phyloP scores from a whole-genome alignment of 2,329 filamentous ascomycete species.

The Furcasterigmium sp. region DNA sequence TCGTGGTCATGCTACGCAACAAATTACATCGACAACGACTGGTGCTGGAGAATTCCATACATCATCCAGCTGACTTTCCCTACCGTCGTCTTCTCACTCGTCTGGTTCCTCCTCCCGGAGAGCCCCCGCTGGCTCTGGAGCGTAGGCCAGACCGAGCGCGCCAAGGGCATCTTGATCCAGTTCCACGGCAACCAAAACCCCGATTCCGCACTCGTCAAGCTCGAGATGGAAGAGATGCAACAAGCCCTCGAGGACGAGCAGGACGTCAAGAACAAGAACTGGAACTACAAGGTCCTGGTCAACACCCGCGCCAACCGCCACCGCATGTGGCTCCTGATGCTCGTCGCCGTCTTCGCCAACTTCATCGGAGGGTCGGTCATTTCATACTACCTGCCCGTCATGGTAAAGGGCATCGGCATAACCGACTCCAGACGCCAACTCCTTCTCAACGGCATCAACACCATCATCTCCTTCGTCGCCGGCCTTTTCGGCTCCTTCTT shows the following conservation, averaged over 20 bases:
- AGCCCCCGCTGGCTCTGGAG: slow-evolving; percentile 36
- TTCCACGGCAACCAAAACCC: slow-evolving; percentile 38
- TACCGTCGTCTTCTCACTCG: slow-evolving; percentile 35
- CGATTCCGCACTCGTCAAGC: slow-evolving; percentile 21
- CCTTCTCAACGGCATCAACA: slow-evolving; percentile 33
- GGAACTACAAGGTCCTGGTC: slow-evolving; percentile 38
- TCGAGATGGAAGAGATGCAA: slow-evolving; percentile 41
- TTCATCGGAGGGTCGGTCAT: slow-evolving; percentile 43
- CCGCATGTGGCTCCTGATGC: slow-evolving; percentile 39
- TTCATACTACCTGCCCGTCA: slow-evolving; percentile 39
- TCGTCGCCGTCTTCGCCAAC: slow-evolving; percentile 42
- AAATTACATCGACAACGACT: slow-evolving; percentile 34
- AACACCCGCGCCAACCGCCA: slow-evolving; percentile 41
- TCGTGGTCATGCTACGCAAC: slow-evolving; percentile 41
- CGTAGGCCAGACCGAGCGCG: slow-evolving; percentile 21
- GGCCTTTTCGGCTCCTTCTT: slow-evolving; percentile 32
- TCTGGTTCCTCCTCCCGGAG: slow-evolving; percentile 40
- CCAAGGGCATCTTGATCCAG: slow-evolving; percentile 24
- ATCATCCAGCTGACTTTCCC: slow-evolving; percentile 38
- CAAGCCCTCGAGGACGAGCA: slow-evolving; percentile 38
- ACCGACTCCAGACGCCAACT: slow-evolving; percentile 25
- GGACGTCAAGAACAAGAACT: slow-evolving; percentile 24
- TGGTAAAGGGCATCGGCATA: slow-evolving; percentile 39
- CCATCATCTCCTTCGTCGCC: slow-evolving; percentile 34
- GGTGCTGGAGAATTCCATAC: slow-evolving; percentile 42